A percentile compares a stretch with the other conserved stretches of the same genome.
Conservation (phyloP, 2,329 filamentous ascomycete genomes). For the Scortechinia acanthostroma region DNA sequence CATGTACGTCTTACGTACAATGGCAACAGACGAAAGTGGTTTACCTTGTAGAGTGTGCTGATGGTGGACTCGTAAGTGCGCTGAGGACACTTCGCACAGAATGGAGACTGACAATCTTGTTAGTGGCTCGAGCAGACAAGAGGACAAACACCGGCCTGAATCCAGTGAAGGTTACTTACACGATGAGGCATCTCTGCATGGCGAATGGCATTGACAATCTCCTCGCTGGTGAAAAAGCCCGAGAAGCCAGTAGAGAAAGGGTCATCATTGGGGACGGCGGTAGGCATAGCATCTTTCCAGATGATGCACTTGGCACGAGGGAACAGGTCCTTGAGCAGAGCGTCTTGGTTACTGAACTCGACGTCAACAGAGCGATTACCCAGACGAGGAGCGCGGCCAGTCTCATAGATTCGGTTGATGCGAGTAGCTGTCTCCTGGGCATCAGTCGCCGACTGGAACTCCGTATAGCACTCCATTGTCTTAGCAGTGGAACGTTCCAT, state of each 20-base stretch:
- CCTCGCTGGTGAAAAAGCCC: conserved; percentile 39
- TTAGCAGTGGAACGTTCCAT: conserved; percentile 49
- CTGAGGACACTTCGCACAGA: conserved; percentile 35
- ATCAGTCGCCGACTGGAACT: conserved; percentile 26
- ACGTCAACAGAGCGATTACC: conserved; percentile 37
- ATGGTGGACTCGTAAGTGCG: conserved; percentile 43
- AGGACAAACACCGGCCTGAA: no score
- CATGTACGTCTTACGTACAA: background rate
- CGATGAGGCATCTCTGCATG: conserved; percentile 37
- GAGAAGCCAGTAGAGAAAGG: conserved; percentile 37
- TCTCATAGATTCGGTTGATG: conserved; percentile 20
- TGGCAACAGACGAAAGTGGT: no score
- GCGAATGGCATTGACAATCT: conserved; percentile 32
- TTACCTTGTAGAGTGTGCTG: conserved; percentile 38
- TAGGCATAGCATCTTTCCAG: conserved; percentile 28
- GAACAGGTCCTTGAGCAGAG: conserved; percentile 39
- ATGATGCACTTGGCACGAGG: conserved; percentile 37
- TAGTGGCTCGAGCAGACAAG: conserved; percentile 3
- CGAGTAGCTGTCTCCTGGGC: conserved; percentile 25
- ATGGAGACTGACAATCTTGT: conserved; percentile 26
- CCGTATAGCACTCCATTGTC: conserved; percentile 43
- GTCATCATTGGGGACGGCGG: conserved; percentile 20
- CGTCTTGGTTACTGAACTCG: conserved; percentile 32
- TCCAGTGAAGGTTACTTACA: no score
- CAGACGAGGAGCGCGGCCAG: conserved; percentile 19